Base-by-base conservation (phyloP, 2,329 filamentous ascomycete genomes). In the Lasiodiplodia sp. region DNA sequence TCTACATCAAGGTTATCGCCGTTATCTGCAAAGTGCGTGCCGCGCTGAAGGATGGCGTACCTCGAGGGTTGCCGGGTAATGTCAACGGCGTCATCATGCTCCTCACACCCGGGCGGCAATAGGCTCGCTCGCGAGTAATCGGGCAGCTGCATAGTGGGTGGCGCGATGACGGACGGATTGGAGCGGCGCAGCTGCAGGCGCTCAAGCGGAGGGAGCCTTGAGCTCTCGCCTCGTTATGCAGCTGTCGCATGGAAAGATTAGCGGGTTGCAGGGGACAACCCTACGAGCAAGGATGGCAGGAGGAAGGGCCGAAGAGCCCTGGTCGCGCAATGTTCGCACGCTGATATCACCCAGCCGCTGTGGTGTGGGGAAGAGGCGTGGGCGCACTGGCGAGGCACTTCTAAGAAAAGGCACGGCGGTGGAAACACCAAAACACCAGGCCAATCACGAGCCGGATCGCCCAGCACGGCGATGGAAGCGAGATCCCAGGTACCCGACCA, bases 321-420 rank as follows among this genome's bases (percentile, higher is more conserved):
- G 44, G 38, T 60, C 57, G 57, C 57, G 57, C 57, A 60, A 60
- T 60, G 57, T 37, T 63, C 44, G 60, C 44, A 64, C 16, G 28
- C 51, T 56, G 63, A 55, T 66, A 66, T 66, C 63, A 66, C 38
- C n/a, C 63, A 66, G 63, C 34, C 63, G 63, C 63, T 52, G 63
- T 7, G 51, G 52, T 66, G 63, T 66, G 63, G 63, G 63, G 63
- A 66, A 66, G 63, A 51, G 44, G 57, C 38, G 38, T 47, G 57
- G 57, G 57, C 57, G 56, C 56, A 23, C 56, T 16, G 37, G 37
- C 21, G 16, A 21, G 37, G 58, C 44, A 49, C 18, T 28, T 49
- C 60, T 64, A 64, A 64, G 60, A 64, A 64, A 64, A 64, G 60
- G 60, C 44, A 64, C 60, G 21, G 18, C 4, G 28, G 60, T 52